Evolutionary conservation across 2,329 filamentous ascomycete genomes (phyloP), one percentile per base, ranked within the genome.

Genomic region (Tothia fuscella): DNA sequence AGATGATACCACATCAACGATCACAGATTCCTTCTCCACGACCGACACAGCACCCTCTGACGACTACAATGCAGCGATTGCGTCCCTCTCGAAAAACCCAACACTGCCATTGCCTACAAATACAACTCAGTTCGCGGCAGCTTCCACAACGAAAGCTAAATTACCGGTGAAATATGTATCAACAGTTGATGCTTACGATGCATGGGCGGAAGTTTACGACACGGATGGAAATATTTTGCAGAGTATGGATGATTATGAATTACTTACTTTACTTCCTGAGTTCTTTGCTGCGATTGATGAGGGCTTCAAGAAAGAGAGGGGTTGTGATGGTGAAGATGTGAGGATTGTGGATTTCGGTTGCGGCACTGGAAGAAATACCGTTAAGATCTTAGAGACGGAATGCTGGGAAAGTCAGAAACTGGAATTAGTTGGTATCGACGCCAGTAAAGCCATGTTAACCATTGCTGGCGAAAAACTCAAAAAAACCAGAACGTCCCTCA

Each of bases 221-320:
- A 72, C 65, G 24, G 76, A 82, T 48, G 72, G 72, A 24, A 82
- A 81, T 53, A 76, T 80, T 54, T 64, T 82, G 1, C 77, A 81
- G 59, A 66, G 69, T 1, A 65, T 80, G 14, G 78, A 82, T 53
- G 71, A 73, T 29, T 48, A 68, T 12, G 70, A 78, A 51, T 66
- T 81, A 50, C 52, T 57, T 12, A 51, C 52, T 16, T 53, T 77
- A 0, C 63, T 81, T 1, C 69, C 72, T 0, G 47, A 53, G 1
- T 68, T 76, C 33, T n/a, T n/a, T n/a, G n/a, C n/a, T n/a, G 49
- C 76, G 3, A 44, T 29, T 9, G 26, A 29, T 9, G 26, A 50
- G 2, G 51, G 75, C 32, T 17, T 13, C 16, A 22, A 17, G 26
- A 3, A 17, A 34, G 34, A 34, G 9, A 42, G 30, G 48, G n/a